phyloP scores from a whole-genome alignment of 106 monocot species.

The Gastrodia elata region DNA sequence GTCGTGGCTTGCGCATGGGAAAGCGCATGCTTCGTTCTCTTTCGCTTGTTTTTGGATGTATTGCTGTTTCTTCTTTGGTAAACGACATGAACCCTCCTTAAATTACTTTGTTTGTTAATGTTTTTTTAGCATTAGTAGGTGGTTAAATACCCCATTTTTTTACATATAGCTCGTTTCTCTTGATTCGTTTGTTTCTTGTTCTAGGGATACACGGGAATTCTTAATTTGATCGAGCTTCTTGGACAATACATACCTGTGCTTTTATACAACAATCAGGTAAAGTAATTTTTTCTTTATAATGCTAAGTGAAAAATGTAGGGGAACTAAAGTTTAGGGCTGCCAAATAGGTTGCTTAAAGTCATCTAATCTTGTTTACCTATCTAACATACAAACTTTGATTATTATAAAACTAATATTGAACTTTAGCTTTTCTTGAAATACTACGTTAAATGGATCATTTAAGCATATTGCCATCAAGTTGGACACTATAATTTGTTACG shows the following conservation, averaged over 20 bases:
- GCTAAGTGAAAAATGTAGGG: background rate
- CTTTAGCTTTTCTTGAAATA: no score
- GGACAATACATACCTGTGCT: constrained; percentile 53
- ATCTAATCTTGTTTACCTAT: no score
- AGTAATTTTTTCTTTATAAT: background rate
- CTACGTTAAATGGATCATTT: no score
- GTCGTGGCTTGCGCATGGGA: constrained; percentile 80
- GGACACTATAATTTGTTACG: no score
- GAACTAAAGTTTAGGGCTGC: background rate
- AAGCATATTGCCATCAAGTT: no score
- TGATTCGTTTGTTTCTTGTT: constrained; percentile 1
- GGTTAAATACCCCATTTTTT: background rate
- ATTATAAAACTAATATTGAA: no score
- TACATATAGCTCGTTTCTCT: background rate
- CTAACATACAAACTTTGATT: no score
- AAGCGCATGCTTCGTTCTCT: constrained; percentile 79
- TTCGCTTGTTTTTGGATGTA: constrained; percentile 71
- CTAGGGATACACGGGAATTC: constrained; percentile 75
- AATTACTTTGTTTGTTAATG: background rate
- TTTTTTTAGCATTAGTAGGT: background rate
- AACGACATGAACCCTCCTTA: background rate
- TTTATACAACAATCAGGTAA: constrained; percentile 88
- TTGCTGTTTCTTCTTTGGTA: constrained; percentile 79
- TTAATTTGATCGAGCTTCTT: constrained; percentile 60
- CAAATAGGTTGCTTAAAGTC: no score